phyloP scores from a whole-genome alignment of 2,329 filamentous ascomycete genomes.

The Xylariales sp. region DNA sequence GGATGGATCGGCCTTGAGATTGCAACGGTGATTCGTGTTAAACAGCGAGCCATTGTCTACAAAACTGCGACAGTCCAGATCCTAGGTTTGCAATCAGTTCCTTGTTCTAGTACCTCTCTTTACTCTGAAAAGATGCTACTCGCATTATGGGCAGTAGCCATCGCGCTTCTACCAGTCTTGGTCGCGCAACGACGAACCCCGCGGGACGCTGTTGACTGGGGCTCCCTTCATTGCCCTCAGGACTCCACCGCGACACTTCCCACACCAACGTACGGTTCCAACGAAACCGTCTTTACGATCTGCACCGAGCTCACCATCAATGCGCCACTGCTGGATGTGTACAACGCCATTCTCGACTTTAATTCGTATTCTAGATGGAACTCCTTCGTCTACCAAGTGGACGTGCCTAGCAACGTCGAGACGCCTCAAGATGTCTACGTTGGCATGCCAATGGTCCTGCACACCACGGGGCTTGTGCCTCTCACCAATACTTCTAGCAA shows the following conservation, averaged over 20 bases:
- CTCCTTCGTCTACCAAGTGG: slow-evolving; percentile 20
- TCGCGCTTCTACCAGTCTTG: too few species aligned
- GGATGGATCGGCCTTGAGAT: too few species aligned
- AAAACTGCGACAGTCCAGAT: too few species aligned
- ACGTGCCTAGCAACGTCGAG: slow-evolving; percentile 15
- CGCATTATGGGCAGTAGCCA: too few species aligned
- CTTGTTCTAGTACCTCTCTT: too few species aligned
- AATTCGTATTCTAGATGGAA: slow-evolving; percentile 20
- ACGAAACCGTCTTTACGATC: slow-evolving; percentile 18
- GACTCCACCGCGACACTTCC: background rate
- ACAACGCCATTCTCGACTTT: slow-evolving; percentile 21
- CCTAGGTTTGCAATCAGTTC: too few species aligned
- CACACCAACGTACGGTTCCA: slow-evolving; percentile 16
- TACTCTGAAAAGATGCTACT: too few species aligned
- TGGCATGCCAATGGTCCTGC: slow-evolving; percentile 22
- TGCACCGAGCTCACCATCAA: slow-evolving; percentile 20
- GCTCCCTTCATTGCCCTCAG: slow-evolving; percentile 5
- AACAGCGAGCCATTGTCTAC: too few species aligned
- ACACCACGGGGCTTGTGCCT: slow-evolving; percentile 17
- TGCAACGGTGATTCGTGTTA: too few species aligned
- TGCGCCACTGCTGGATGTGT: slow-evolving; percentile 11
- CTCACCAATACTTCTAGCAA: slow-evolving; percentile 21
- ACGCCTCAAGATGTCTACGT: slow-evolving; percentile 19
- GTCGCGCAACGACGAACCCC: too few species aligned
- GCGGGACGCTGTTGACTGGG: slow-evolving; percentile 5